Evolutionary conservation across 1,284 basidiomycete genomes (phyloP), one percentile per base, ranked within the genome.

Genomic region (Ustilago cynodontis): DNA sequence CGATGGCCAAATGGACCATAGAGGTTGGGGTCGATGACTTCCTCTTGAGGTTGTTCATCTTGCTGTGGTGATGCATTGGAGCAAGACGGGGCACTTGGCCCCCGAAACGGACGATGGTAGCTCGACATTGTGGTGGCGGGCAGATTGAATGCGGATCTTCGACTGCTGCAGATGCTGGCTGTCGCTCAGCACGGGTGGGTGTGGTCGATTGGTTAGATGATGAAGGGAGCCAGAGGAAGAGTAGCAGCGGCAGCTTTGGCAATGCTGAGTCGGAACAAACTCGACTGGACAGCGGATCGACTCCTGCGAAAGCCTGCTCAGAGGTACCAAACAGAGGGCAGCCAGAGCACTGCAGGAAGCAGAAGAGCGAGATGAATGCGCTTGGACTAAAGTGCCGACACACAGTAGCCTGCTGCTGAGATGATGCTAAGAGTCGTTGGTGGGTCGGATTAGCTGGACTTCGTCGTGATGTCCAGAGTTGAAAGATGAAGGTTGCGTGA

Each of bases 21-120:
- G 16, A 73, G 59, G 49, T 78, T 78, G 16, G 76, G 76, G 26
- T 78, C 71, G 56, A 74, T 74, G 39, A 74, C 49, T 18, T 55
- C 65, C 18, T 54, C 49, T 18, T 64, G 35, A 11, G 65, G 28
- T 22, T 53, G 56, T 3, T 61, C 50, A 6, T n/a, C 49, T 13
- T 24, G 33, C 4, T 39, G 18, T 26, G 54, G 24, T 18, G 43
- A 16, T 3, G 52, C 24, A 10, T 53, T 29, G 33, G 31, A 9
- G 16, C 39, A 26, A 3, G 41, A 7, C 1, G 29, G 41, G 3
- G 14, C 28, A 9, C 33, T 18, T n/a, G 65, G 58, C 1, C 47
- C 35, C n/a, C 62, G 65, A 33, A 65, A 62, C 14, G 62, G 65
- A 11, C 55, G 54, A 14, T 68, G 71, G 20, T 45, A 74, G 51